A percentile compares a stretch with the other conserved stretches of the same genome.
Evolutionary conservation across 139 green algal species (phyloP).

Genomic region (Tetraselmis chui): DNA sequence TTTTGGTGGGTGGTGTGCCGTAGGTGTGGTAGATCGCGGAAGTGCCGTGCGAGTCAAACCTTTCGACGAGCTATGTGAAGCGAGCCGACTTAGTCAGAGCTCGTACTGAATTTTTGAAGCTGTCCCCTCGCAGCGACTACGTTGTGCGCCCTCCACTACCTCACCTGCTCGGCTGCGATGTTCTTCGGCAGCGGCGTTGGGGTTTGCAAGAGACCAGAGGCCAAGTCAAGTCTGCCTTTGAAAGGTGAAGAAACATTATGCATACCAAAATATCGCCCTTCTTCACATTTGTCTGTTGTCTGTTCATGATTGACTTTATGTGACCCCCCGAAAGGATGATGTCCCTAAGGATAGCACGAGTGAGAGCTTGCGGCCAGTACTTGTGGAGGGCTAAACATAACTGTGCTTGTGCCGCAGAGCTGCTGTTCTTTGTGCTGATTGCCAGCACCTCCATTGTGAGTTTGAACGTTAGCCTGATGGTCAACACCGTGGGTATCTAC

Average conservation of each 20-base stretch:
- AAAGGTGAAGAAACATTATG: too few relatives aligned
- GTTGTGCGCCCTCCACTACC: constrained; percentile 53
- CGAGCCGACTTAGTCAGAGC: neutral
- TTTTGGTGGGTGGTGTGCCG: constrained; percentile 13
- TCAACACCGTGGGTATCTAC: constrained; percentile 60
- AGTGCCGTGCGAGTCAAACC: neutral
- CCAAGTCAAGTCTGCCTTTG: too few relatives aligned
- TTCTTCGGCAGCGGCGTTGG: constrained; percentile 21
- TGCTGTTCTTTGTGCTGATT: constrained; percentile 44
- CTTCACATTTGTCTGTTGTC: neutral
- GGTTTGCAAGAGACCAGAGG: constrained; percentile 25
- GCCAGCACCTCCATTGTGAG: constrained; percentile 57
- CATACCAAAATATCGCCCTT: constrained; percentile 11
- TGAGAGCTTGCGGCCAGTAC: neutral
- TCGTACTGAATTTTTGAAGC: too few relatives aligned
- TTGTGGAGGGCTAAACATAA: too few relatives aligned
- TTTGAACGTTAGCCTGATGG: constrained; percentile 59
- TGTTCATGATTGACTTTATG: neutral
- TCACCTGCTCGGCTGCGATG: constrained; percentile 37
- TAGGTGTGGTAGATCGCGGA: neutral
- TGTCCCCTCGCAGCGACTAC: constrained; percentile 35
- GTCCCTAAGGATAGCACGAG: neutral
- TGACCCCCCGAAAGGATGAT: neutral
- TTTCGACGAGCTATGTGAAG: neutral
- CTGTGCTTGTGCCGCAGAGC: constrained; percentile 23